A percentile compares a stretch with the other conserved stretches of the same genome.
These are phyloP conservation scores for Calophaca sinica DNA, from an alignment of 306 rosid genomes.

Conservation along the genomic window DNA sequence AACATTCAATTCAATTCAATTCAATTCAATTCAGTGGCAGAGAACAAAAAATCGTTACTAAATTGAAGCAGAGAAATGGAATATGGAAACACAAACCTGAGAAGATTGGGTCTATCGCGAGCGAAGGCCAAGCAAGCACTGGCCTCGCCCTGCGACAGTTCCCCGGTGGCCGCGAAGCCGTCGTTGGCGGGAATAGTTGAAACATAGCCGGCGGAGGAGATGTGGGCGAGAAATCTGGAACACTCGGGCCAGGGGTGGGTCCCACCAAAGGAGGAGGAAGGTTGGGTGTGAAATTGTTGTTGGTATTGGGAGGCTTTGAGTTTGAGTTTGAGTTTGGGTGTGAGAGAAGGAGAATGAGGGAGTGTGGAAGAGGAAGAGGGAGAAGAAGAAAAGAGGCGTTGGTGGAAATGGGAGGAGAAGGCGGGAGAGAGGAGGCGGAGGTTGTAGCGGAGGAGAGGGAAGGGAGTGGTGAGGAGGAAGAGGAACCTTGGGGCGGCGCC, in stretches of 20 bases:
- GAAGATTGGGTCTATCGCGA: conserved; percentile 60
- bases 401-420: conserved; percentile 21
- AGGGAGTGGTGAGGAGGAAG: conserved; percentile 42
- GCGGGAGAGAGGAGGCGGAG: conserved; percentile 47
- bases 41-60: not conserved
- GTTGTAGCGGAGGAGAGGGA: conserved; percentile 46
- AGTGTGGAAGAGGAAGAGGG: not conserved
- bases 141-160: conserved; percentile 51
- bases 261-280: conserved; percentile 35
- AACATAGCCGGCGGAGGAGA: conserved; percentile 62
- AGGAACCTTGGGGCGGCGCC: conserved; percentile 73
- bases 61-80: conserved; percentile 9
- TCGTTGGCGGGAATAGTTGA: not conserved
- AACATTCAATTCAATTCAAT: conserved; percentile 27
- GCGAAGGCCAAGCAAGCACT: conserved; percentile 73
- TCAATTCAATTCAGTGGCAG: not conserved
- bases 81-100: conserved; percentile 54
- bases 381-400: not conserved
- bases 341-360: not conserved
- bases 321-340: conserved; percentile 38
- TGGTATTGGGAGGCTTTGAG: conserved; percentile 54
- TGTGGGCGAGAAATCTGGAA: conserved; percentile 57
- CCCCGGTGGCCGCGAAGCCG: not conserved
- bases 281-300: conserved; percentile 53
- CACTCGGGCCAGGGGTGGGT: conserved; percentile 71